Percentiles rank a stretch among this genome's conserved stretches.
Evolutionary conservation across 176 grass and related monocot species (phyloP).

Genomic region (Oryza australiensis): DNA sequence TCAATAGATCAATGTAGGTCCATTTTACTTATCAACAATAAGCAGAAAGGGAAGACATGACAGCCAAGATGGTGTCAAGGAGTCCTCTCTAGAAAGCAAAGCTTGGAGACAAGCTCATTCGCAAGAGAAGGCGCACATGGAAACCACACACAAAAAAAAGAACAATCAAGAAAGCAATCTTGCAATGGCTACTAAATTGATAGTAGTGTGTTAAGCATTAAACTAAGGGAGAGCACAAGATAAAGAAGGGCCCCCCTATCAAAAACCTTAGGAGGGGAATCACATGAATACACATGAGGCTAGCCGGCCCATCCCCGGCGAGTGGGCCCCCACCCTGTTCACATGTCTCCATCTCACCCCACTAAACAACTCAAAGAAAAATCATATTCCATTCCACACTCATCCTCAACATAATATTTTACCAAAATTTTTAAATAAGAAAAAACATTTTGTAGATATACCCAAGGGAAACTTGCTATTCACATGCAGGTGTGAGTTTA

Average conservation of each 20-base stretch:
- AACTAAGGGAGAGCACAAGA: neutral
- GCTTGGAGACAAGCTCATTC: constrained; percentile 27
- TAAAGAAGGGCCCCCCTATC: neutral
- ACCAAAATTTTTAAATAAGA: neutral
- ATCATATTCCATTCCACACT: neutral
- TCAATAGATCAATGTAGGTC: neutral
- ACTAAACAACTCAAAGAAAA: neutral
- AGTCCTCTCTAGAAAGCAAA: constrained; percentile 26
- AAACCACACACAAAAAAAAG: constrained; percentile 14
- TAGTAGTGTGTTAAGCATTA: neutral
- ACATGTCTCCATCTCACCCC: constrained; percentile 43
- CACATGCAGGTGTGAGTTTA: neutral
- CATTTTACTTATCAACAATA: constrained; percentile 11
- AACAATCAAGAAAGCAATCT: constrained; percentile 25
- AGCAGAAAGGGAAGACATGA: constrained; percentile 31
- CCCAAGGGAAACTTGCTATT: neutral
- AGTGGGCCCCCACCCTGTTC: constrained; percentile 41
- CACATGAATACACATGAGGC: neutral
- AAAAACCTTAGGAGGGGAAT: neutral
- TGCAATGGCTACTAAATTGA: neutral
- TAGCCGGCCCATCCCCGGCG: neutral
- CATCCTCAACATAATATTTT: neutral
- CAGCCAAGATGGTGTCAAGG: constrained; percentile 28
- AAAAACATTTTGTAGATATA: neutral
- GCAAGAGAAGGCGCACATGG: constrained; percentile 24